These are phyloP conservation scores for Phytophthora melonis DNA, from an alignment of 352 stramenopile genomes.

Conservation along the genomic window DNA sequence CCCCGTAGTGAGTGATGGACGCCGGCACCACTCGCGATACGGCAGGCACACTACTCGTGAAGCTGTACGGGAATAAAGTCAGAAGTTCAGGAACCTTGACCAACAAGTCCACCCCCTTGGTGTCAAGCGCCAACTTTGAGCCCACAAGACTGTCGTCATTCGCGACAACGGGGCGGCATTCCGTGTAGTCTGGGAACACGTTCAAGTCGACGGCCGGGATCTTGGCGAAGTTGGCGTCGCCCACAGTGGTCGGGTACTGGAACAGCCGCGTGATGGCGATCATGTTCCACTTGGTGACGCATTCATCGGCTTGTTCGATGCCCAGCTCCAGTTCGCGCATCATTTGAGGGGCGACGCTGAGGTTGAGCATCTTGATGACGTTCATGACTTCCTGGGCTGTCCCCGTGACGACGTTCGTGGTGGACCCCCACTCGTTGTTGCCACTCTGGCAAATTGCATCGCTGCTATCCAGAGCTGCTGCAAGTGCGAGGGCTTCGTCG, in stretches of 20 bases:
- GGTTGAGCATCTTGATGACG: not conserved
- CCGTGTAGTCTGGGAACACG: conserved; percentile 2
- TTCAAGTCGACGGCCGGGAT: not conserved
- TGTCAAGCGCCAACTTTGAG: not conserved
- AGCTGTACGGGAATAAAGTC: conserved; percentile 2
- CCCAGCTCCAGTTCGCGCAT: not conserved
- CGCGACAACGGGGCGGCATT: not conserved
- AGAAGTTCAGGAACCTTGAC: not conserved
- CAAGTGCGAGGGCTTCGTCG: not conserved
- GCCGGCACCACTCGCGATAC: not conserved
- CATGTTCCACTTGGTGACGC: not conserved
- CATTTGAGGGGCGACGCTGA: not conserved
- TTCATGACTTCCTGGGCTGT: not conserved
- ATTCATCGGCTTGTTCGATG: not conserved
- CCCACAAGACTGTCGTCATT: not conserved
- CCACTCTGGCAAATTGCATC: not conserved
- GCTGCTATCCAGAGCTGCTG: not conserved
- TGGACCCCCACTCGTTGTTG: not conserved
- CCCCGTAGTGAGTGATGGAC: not conserved
- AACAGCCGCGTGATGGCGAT: not conserved
- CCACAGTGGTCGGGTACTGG: not conserved
- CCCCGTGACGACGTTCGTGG: not conserved
- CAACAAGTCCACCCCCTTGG: not conserved
- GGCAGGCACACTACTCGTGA: not conserved
- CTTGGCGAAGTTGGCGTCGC: not conserved